These are phyloP conservation scores for Zygotorulaspora mrakii DNA, from an alignment of 1,139 yeast species.

Conservation along the genomic window DNA sequence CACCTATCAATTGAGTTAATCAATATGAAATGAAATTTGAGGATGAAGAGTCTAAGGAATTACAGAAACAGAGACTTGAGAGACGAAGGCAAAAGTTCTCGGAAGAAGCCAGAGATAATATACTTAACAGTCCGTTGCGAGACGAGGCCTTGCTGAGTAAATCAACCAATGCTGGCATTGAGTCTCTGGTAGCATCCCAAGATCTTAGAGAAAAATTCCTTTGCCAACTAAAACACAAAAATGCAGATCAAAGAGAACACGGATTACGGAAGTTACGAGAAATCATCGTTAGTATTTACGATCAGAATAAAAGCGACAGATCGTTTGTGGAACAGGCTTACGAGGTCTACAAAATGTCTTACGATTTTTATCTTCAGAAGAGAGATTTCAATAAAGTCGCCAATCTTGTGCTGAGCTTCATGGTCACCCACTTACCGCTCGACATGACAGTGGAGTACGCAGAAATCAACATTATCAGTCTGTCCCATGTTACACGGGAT, in stretches of 20 bases:
- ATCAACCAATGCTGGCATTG: slow-evolving; percentile 8
- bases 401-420: slow-evolving; percentile 9
- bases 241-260: slow-evolving; percentile 14
- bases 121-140: slow-evolving; percentile 19
- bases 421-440: slow-evolving; percentile 9
- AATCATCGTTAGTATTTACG: slow-evolving; percentile 17
- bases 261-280: slow-evolving; percentile 26
- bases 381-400: slow-evolving; percentile 13
- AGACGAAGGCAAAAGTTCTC: slow-evolving; percentile 22
- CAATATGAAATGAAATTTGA: not conserved
- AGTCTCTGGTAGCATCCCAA: slow-evolving; percentile 11
- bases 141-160: slow-evolving; percentile 23
- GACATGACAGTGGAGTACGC: slow-evolving; percentile 4
- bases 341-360: slow-evolving; percentile 18
- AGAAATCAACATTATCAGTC: slow-evolving; percentile 8
- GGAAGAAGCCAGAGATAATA: slow-evolving; percentile 12
- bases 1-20: too few species aligned
- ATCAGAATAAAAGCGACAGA: slow-evolving; percentile 6
- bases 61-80: slow-evolving; percentile 3
- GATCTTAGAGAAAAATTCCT: slow-evolving; percentile 13
- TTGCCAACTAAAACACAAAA: slow-evolving; percentile 3
- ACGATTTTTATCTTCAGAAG: slow-evolving; percentile 12
- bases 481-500: slow-evolving; percentile 11
- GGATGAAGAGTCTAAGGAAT: not conserved
- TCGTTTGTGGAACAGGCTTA: slow-evolving; percentile 8